Percentiles rank a stretch among this genome's conserved stretches.
Evolutionary conservation across 768 basidiomycete genomes (phyloP).

Genomic region (Heimioporus sp.): DNA sequence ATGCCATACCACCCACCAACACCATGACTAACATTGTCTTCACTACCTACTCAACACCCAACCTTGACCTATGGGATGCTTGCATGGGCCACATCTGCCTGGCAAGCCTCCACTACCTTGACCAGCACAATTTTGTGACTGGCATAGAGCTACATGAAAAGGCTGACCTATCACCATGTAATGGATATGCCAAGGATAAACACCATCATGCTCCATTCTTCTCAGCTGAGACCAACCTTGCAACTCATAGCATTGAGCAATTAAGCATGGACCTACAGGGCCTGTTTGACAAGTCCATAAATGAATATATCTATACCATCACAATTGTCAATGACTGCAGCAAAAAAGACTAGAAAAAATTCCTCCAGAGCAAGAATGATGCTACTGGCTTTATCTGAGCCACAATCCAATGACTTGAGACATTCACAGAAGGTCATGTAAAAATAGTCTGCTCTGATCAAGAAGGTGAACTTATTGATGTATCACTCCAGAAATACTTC

Average conservation of each 20-base stretch:
- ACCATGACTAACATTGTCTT: background rate
- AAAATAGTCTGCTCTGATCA: no score
- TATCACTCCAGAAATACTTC: background rate
- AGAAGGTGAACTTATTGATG: background rate
- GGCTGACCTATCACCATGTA: background rate
- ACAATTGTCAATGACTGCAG: no score
- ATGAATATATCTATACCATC: no score
- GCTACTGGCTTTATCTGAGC: no score
- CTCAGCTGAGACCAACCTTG: no score
- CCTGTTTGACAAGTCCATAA: no score
- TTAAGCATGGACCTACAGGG: no score
- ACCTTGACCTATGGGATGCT: conserved; percentile 11
- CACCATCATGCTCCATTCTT: conserved; percentile 9
- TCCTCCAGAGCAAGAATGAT: no score
- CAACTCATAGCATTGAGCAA: no score
- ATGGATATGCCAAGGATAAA: conserved; percentile 10
- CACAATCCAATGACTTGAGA: no score
- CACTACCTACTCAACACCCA: background rate
- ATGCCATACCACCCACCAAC: background rate
- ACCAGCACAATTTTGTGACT: conserved; percentile 3
- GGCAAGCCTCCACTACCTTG: background rate
- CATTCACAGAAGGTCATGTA: no score
- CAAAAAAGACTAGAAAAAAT: no score
- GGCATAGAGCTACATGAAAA: conserved; percentile 4
- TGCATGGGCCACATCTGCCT: conserved; percentile 6